A percentile compares a stretch with the other conserved stretches of the same genome.
Conservation (phyloP, 768 basidiomycete genomes). For the Pulveroboletus sp. region DNA sequence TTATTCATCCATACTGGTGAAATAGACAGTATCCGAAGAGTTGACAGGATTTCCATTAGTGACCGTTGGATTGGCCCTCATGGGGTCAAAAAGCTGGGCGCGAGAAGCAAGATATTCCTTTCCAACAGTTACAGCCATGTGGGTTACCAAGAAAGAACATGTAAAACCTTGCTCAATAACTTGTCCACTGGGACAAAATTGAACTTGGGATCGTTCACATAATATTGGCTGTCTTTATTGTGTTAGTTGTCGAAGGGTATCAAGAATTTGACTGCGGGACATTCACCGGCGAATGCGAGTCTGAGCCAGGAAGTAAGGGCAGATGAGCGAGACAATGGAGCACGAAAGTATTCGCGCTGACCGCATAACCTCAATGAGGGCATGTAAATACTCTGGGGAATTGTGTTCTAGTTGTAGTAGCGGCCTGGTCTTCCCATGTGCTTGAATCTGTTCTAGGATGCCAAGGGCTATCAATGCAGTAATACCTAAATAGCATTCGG, state of each 20-base stretch:
- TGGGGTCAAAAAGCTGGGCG: constrained; percentile 73
- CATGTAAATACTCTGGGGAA: constrained; percentile 83
- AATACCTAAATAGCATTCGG: constrained; percentile 45
- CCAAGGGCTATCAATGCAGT: constrained; percentile 91
- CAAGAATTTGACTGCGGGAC: background rate
- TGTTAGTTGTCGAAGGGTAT: background rate
- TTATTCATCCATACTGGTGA: constrained; percentile 55
- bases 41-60: constrained; percentile 75
- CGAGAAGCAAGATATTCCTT: constrained; percentile 82
- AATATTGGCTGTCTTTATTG: constrained; percentile 71
- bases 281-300: constrained; percentile 69
- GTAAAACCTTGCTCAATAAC: constrained; percentile 72
- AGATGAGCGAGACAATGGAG: constrained; percentile 1
- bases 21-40: constrained; percentile 93
- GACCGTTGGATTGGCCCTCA: constrained; percentile 58
- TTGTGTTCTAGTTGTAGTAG: constrained; percentile 85
- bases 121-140: background rate
- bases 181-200: constrained; percentile 73
- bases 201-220: constrained; percentile 87
- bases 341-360: constrained; percentile 27
- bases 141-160: background rate
- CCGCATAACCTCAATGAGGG: constrained; percentile 82
- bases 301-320: constrained; percentile 25
- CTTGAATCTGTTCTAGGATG: constrained; percentile 83
- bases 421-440: constrained; percentile 60